phyloP scores from a whole-genome alignment of 495 filamentous ascomycete species.

The Penicillium coffeae region DNA sequence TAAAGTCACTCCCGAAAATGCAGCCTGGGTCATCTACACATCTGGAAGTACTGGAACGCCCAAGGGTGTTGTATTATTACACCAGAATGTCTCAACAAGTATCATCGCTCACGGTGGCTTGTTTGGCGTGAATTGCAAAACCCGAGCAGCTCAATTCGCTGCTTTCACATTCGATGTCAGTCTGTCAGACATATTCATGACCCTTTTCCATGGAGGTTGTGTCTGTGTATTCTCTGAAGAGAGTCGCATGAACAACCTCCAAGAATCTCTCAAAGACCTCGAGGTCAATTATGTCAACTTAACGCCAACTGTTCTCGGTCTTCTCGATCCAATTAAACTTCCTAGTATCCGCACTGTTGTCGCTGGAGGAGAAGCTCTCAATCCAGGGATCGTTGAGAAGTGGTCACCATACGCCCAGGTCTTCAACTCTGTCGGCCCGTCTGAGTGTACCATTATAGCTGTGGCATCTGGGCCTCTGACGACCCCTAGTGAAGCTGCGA shows the following conservation, averaged over 20 bases:
- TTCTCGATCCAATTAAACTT: neutral
- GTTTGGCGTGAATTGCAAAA: neutral
- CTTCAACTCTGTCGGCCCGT: slow-evolving; percentile 46
- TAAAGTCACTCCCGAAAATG: neutral
- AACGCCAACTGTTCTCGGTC: neutral
- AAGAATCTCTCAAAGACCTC: neutral
- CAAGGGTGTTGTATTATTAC: slow-evolving; percentile 27
- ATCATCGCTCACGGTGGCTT: neutral
- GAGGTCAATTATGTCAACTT: neutral
- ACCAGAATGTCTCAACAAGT: neutral
- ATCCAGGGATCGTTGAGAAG: neutral
- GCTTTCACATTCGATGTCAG: neutral
- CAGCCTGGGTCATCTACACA: slow-evolving; percentile 49
- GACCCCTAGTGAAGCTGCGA: neutral
- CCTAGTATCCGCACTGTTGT: neutral
- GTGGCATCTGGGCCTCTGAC: neutral
- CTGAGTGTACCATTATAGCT: slow-evolving; percentile 34
- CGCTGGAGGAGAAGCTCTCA: neutral
- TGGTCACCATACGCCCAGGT: neutral
- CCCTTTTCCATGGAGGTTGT: neutral
- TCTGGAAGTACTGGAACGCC: slow-evolving; percentile 49
- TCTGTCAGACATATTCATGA: neutral
- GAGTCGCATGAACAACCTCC: neutral
- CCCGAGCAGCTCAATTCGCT: neutral
- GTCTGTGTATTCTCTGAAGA: neutral